phyloP scores from a whole-genome alignment of 2,329 filamentous ascomycete species.

The Elsinoe fawcettii region DNA sequence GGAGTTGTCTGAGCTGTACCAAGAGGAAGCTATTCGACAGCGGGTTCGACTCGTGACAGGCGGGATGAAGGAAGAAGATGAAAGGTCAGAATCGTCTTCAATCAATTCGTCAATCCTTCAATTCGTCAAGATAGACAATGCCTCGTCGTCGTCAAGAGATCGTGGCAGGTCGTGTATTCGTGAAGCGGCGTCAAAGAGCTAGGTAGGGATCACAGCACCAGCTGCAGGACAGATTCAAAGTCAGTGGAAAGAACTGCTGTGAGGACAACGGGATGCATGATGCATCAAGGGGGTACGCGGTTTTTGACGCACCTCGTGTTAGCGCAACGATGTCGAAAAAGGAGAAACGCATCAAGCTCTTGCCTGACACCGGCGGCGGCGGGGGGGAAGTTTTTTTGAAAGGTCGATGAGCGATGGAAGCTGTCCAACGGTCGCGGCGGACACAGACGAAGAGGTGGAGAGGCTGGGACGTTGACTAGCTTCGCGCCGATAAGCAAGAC shows the following conservation, averaged over 20 bases:
- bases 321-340: conserved; percentile 14
- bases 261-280: conserved; percentile 15
- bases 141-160: conserved; percentile 10
- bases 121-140: conserved; percentile 9
- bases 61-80: neutral
- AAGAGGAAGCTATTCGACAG: conserved; percentile 8
- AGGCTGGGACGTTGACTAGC: conserved; percentile 15
- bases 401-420: conserved; percentile 13
- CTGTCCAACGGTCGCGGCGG: conserved; percentile 10
- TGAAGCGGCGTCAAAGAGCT: conserved; percentile 2
- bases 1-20: conserved; percentile 1
- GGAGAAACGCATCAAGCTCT: conserved; percentile 14
- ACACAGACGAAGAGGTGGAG: conserved; percentile 14
- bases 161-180: conserved; percentile 9
- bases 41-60: conserved; percentile 3
- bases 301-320: conserved; percentile 16
- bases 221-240: conserved; percentile 14
- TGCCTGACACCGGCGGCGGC: conserved; percentile 12
- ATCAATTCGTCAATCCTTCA: neutral
- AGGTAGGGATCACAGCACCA: conserved; percentile 6
- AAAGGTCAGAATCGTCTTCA: neutral
- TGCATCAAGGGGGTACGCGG: conserved; percentile 14
- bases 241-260: conserved; percentile 12
- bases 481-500: conserved; percentile 15
- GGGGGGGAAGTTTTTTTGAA: conserved; percentile 14